Evolutionary conservation across 495 filamentous ascomycete genomes (phyloP), one percentile per base, ranked within the genome.

Genomic region (Neurospora terricola): DNA sequence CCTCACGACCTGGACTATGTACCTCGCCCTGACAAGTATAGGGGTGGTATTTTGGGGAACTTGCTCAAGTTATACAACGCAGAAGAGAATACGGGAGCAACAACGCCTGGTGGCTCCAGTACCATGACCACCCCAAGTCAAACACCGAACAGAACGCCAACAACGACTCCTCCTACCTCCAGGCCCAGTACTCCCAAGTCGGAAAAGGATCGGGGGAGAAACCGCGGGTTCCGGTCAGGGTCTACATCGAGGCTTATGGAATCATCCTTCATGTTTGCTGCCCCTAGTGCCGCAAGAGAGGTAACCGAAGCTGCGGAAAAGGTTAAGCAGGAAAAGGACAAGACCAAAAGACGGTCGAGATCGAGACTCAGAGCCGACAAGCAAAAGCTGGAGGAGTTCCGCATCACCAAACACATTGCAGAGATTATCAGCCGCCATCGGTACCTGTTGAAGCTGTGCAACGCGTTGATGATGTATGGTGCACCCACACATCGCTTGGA

Each of bases 371-470:
- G 42, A 72, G 54, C 23, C 34, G 30, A 68, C 23, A 77, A 73
- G 71, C 76, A 76, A 39, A 78, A 85, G 30, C 86, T 85, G 43
- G 90, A 95, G 38, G 89, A 94, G 75, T 91, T 92, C 74, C 88
- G 89, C 73, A 96, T 98, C 79, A 94, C 92, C 18, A 87, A 94
- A 12, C 92, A 97, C 81, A 93, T 98, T 74, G 92, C 93, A n/a
- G 91, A 94, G 73, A 91, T 90, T 12, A 82, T 97, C 70, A 87
- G 88, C 70, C 90, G 95, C 16, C 95, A 98, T 76, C 87, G 87
- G 68, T 97, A 97, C 82, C 86, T 97, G 39, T 83, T 95, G 66
- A 92, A 90, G 73, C 89, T 98, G 42, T 98, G 96, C 80, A 88
- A 89, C 69, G 93, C 93, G 1, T 82, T 98, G 77, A 98, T 98